Conservation (phyloP, 768 basidiomycete species). For the Rhodotorula toruloides region DNA sequence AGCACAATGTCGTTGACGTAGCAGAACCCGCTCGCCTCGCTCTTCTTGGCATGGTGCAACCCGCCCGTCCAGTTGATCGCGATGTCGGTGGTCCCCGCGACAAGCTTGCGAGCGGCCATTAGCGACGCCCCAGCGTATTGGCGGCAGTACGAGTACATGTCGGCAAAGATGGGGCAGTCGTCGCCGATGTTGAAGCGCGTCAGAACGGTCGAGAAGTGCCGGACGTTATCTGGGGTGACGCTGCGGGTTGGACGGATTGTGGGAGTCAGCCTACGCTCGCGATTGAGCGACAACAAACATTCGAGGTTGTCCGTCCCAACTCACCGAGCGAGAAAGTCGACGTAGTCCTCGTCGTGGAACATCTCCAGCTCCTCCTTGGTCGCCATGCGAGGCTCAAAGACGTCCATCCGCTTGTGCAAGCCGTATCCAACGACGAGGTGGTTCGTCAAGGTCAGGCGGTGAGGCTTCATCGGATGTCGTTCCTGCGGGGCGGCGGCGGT, state of each 20-base stretch:
- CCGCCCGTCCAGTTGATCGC: conserved; percentile 99
- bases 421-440: conserved; percentile 93
- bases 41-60: conserved; percentile 94
- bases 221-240: conserved; percentile 71
- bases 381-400: conserved; percentile 81
- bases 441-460: conserved; percentile 90
- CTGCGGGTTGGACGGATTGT: conserved; percentile 48
- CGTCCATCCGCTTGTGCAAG: conserved; percentile 89
- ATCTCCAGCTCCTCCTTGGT: conserved; percentile 80
- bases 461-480: conserved; percentile 98
- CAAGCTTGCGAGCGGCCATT: conserved; percentile 81
- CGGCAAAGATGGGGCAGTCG: conserved; percentile 92
- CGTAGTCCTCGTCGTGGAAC: conserved; percentile 92
- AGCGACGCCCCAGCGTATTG: conserved; percentile 91
- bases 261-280: neutral
- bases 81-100: conserved; percentile 80
- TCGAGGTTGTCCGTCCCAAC: conserved; percentile 38
- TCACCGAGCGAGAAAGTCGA: conserved; percentile 88
- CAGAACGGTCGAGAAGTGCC: conserved; percentile 67
- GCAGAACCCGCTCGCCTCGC: conserved; percentile 97
- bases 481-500: conserved; percentile 56
- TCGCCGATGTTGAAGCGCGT: conserved; percentile 91
- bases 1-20: conserved; percentile 75
- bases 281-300: neutral
- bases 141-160: conserved; percentile 88